Evolutionary conservation across 371 early-diverging fungal species (phyloP), one percentile per base, ranked within the genome.

Genomic region (Mortierella sp.): DNA sequence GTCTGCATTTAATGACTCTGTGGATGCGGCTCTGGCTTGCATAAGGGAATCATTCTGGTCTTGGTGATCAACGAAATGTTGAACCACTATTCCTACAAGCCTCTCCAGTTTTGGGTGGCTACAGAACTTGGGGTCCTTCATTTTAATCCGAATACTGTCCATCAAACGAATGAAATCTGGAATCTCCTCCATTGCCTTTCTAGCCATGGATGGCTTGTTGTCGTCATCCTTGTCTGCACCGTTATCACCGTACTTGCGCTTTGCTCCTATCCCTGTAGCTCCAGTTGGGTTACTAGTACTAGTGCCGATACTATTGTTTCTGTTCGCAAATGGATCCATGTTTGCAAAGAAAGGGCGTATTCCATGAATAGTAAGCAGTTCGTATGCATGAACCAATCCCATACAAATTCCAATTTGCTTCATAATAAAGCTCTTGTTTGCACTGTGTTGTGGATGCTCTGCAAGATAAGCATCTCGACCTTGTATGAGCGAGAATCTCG

Each of bases 41-140:
- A 69, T 50, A 5, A 63, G 16, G 19, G 61, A 58, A n/a, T 72
- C 50, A 41, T 32, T 48, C 58, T 70, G 67, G 40, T 85, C 85
- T 50, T 86, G 77, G 38, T 78, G 80, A 53, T 86, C 69, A 5
- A 70, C 64, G 68, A 97, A 92, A 81, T 97, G 97, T n/a, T 86
- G 76, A 3, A 90, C 68, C 0, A 97, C 84, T 1, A 92, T 76
- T 5, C 86, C 72, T 3, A 92, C 81, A n/a, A 97, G 78, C 13
- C 85, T 69, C 47, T 91, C 92, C 36, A 96, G 73, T 80, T 97
- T 97, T 13, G 97, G 96, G 83, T 97, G 98, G 9, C 94, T 92
- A 8, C 90, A 63, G 70, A 92, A 93, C 5, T 74, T 82, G 0
- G 91, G 87, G 6, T 76, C 74, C 5, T 70, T 76, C 50, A 87